phyloP scores from a whole-genome alignment of 169 alveolate species.

The Plasmodium falciparum region DNA sequence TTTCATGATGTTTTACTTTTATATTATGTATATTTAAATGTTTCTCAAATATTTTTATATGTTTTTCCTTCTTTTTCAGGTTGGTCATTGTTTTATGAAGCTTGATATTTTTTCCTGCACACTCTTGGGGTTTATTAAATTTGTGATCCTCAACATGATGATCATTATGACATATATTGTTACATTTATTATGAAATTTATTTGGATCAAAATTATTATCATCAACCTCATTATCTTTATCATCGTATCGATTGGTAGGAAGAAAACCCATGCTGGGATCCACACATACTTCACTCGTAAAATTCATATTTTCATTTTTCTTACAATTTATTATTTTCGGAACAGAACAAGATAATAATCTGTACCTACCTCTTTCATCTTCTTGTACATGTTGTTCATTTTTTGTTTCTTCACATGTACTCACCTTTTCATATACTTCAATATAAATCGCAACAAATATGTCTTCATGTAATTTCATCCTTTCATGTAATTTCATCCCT shows the following conservation, averaged over 20 bases:
- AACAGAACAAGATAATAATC: constrained; percentile 28
- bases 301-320: not conserved
- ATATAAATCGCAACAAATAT: constrained; percentile 49
- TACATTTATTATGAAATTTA: not conserved
- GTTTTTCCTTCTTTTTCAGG: not conserved
- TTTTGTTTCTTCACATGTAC: not conserved
- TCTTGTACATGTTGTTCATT: not conserved
- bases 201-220: not conserved
- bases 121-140: not conserved
- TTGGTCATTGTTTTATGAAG: not conserved
- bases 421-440: constrained; percentile 35
- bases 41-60: constrained; percentile 1
- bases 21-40: constrained; percentile 23
- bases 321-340: constrained; percentile 29
- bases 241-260: too few relatives aligned
- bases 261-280: too few relatives aligned
- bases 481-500: not conserved
- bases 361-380: constrained; percentile 1
- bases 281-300: too few relatives aligned
- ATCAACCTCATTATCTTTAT: not conserved
- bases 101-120: not conserved
- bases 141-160: not conserved
- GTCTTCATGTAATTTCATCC: not conserved
- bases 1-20: constrained; percentile 55
- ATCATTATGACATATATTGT: not conserved